These are phyloP conservation scores for Diophrys appendiculata DNA, from an alignment of 73 alveolate species.

Conservation along the genomic window DNA sequence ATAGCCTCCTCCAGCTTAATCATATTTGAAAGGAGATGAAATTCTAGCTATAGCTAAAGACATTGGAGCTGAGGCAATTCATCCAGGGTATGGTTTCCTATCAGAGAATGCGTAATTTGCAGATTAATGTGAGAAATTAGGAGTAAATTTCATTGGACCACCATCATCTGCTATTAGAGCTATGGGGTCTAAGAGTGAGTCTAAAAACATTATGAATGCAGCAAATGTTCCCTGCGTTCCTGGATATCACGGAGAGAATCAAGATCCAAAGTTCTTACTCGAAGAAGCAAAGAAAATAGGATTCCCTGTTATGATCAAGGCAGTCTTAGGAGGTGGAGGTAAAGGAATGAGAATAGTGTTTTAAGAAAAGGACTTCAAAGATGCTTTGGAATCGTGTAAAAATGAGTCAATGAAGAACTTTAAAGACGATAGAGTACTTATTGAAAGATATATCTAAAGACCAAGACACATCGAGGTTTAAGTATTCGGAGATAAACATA, in stretches of 20 bases:
- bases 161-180: constrained; percentile 74
- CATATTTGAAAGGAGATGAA: constrained; percentile 66
- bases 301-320: constrained; percentile 89
- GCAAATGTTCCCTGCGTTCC: constrained; percentile 72
- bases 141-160: constrained; percentile 79
- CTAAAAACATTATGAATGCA: constrained; percentile 74
- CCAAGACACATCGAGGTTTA: constrained; percentile 81
- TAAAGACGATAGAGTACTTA: constrained; percentile 79
- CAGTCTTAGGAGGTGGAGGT: constrained; percentile 96
- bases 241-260: constrained; percentile 63
- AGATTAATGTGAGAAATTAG: constrained; percentile 70
- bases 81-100: constrained; percentile 97
- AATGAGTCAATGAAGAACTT: constrained; percentile 75
- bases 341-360: constrained; percentile 80
- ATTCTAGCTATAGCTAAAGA: constrained; percentile 69
- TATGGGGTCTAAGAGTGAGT: constrained; percentile 86
- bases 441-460: constrained; percentile 83
- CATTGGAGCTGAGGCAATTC: constrained; percentile 86
- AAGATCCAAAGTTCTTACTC: constrained; percentile 55
- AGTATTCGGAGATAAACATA: constrained; percentile 92
- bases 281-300: constrained; percentile 78
- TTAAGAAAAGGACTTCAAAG: constrained; percentile 42
- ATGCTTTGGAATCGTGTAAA: constrained; percentile 50
- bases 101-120: constrained; percentile 93
- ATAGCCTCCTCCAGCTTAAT: constrained; percentile 70